These are phyloP conservation scores for Trichoderma sp. DNA, from an alignment of 2,329 filamentous ascomycete genomes.

Conservation along the genomic window DNA sequence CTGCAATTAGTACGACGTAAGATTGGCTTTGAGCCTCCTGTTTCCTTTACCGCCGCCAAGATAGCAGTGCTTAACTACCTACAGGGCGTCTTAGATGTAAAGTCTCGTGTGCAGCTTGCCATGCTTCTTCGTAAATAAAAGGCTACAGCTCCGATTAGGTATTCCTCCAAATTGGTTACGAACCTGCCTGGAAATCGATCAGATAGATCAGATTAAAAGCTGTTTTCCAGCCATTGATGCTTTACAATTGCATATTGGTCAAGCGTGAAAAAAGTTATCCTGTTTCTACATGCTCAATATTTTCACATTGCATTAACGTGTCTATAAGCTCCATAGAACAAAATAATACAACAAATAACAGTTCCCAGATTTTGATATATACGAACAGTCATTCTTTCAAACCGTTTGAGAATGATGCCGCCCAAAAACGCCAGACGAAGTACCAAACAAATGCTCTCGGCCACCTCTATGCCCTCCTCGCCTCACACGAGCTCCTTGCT, in stretches of 20 bases:
- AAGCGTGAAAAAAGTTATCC: background rate
- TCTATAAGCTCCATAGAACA: conserved; percentile 9
- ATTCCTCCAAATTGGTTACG: background rate
- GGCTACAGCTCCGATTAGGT: too few species aligned
- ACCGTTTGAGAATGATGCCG: conserved; percentile 16
- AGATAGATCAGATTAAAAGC: background rate
- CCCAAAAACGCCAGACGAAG: conserved; percentile 21
- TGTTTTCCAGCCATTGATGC: background rate
- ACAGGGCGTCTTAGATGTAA: background rate
- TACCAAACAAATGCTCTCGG: conserved; percentile 21
- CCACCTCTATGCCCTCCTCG: conserved; percentile 3
- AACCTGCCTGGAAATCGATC: background rate
- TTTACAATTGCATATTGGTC: background rate
- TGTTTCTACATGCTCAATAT: background rate
- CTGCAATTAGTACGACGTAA: background rate
- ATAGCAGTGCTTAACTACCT: background rate
- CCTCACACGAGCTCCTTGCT: background rate
- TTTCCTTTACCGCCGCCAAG: background rate
- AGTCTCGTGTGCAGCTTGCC: background rate
- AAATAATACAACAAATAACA: background rate
- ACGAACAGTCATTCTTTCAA: conserved; percentile 14
- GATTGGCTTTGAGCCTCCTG: background rate
- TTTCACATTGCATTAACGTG: conserved; percentile 13
- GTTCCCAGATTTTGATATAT: conserved; percentile 11
- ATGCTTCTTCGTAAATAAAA: background rate